A percentile compares a stretch with the other conserved stretches of the same genome.
These are phyloP conservation scores for Pyronema omphalodes DNA, from an alignment of 495 filamentous ascomycete species.

Conservation along the genomic window DNA sequence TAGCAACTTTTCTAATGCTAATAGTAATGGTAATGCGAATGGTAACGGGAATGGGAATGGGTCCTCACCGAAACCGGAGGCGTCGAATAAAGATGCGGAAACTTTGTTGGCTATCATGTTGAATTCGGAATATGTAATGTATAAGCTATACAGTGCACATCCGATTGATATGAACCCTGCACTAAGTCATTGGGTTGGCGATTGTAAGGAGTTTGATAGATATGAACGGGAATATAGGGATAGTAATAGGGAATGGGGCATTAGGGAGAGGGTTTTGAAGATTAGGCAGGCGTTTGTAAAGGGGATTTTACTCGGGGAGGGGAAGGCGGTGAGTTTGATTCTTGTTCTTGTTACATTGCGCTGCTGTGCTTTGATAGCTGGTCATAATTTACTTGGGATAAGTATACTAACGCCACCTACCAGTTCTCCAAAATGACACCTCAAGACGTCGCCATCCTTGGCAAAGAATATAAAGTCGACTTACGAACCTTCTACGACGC, in stretches of 20 bases:
- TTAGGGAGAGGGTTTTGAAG: conserved; percentile 17
- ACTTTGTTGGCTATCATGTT: conserved; percentile 22
- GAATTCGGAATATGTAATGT: conserved; percentile 23
- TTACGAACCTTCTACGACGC: conserved; percentile 11
- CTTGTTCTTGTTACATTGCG: not conserved
- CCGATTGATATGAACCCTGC: conserved; percentile 26
- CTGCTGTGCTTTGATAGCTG: not conserved
- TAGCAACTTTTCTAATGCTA: not conserved
- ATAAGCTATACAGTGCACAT: conserved; percentile 20
- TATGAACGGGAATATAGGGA: conserved; percentile 10
- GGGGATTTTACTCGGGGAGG: conserved; percentile 19
- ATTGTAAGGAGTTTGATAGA: conserved; percentile 17
- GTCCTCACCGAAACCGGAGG: not conserved
- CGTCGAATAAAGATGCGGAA: conserved; percentile 8
- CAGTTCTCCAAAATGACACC: conserved; percentile 17
- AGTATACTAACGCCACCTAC: not conserved
- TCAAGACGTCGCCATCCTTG: conserved; percentile 15
- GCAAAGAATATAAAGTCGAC: conserved; percentile 18
- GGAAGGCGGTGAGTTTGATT: conserved; percentile 7
- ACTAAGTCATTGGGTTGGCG: conserved; percentile 30
- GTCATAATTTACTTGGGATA: not conserved
- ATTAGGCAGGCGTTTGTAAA: conserved; percentile 21
- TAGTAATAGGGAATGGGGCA: conserved; percentile 7
- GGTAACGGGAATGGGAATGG: not conserved
- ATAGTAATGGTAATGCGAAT: not conserved